Conservation (phyloP, 2,329 filamentous ascomycete genomes). For the Teratosphaeria gauchensis region DNA sequence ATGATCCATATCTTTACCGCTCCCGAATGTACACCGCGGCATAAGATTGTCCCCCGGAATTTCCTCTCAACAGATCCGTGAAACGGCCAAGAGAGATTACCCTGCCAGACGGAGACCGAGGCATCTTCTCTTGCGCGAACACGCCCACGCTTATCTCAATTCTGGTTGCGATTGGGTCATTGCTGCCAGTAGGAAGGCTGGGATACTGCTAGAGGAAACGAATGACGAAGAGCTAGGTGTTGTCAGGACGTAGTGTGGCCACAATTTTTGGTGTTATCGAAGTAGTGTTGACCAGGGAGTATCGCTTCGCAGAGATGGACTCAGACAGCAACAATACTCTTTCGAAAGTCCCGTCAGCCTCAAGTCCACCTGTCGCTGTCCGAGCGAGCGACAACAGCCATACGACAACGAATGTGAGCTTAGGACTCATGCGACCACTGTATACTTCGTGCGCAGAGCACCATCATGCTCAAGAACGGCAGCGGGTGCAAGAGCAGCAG, state of each 20-base stretch:
- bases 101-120: neutral
- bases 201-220: neutral
- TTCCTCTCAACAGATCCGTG: neutral
- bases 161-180: neutral
- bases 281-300: neutral
- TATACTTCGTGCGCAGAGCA: slow-evolving; percentile 8
- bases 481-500: neutral
- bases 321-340: neutral
- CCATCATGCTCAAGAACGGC: neutral
- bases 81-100: neutral
- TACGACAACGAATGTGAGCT: neutral
- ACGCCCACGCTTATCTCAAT: neutral
- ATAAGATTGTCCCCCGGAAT: neutral
- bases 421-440: slow-evolving; percentile 1
- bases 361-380: neutral
- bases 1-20: neutral
- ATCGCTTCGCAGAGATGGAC: neutral
- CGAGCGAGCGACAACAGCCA: neutral
- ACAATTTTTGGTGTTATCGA: neutral
- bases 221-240: neutral
- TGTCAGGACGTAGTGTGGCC: neutral
- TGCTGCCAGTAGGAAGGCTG: neutral
- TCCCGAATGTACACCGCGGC: neutral
- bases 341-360: neutral
- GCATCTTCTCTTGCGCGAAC: neutral